A percentile compares a stretch with the other conserved stretches of the same genome.
Evolutionary conservation across 129 eudicot genomes (phyloP).

Genomic region (Flaveria robusta): DNA sequence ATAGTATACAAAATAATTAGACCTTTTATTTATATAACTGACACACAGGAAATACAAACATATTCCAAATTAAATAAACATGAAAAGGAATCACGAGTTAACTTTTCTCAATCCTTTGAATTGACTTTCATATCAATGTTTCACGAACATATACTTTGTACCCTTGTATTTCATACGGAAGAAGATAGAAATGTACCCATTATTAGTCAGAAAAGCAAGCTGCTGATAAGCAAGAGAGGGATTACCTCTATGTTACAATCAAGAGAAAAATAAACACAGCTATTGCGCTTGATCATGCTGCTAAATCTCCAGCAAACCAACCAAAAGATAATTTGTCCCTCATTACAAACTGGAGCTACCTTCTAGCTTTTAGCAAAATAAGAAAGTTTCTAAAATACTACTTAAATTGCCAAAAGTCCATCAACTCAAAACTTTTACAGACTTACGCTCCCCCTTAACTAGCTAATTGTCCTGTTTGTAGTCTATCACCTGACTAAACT

Average conservation of each 20-base stretch:
- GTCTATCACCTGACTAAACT: no score
- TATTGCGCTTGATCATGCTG: not conserved
- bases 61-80: not conserved
- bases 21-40: not conserved
- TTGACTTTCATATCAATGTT: not conserved
- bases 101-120: not conserved
- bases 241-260: not conserved
- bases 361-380: no score
- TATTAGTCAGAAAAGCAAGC: not conserved
- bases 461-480: no score
- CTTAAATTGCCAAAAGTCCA: not conserved
- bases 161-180: constrained; percentile 3
- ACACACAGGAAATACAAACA: not conserved
- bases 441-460: no score
- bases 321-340: not conserved
- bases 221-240: not conserved
- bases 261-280: not conserved
- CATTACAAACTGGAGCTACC: constrained; percentile 1
- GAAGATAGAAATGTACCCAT: not conserved
- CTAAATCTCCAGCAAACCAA: constrained; percentile 19
- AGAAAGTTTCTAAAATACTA: not conserved
- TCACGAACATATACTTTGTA: not conserved
- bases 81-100: not conserved
- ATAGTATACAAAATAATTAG: not conserved
- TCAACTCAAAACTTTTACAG: no score